Evolutionary conservation across 257 asterid species (phyloP), one percentile per base, ranked within the genome.

Genomic region (Prunella vulgaris): DNA sequence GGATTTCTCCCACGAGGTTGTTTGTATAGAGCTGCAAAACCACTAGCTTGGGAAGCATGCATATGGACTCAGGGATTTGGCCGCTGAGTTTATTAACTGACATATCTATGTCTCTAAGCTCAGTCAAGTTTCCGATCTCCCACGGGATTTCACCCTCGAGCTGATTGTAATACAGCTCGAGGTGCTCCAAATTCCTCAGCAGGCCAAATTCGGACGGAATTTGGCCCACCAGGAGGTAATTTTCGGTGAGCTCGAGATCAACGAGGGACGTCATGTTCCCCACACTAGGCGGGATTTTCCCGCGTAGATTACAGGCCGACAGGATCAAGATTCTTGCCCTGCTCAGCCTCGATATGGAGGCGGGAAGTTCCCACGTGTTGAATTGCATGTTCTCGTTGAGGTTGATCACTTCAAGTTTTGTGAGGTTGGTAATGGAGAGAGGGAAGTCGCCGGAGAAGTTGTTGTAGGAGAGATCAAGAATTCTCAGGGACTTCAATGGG

Each of bases 161-260:
- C 64, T 58, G 63, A 66, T 93, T 93, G 72, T 89, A 90, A 21
- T 89, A 93, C 21, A 93, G 96, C 85, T 93, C 99, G 49, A 93
- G 91, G 79, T 70, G 83, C 74, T 62, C 53, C 78, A 93, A 66
- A 32, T 89, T 90, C 44, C 60, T 71, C 35, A 93, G 73, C 64
- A 9, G 33, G 21, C 96, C 95, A 4, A 93, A 54, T 56, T 89
- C 96, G 0, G n/a, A 70, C 0, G 97, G 99, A n/a, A 93, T 42
- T 21, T 40, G 69, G 2, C 99, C 99, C 0, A 14, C 56, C 17
- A 93, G 68, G 40, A 93, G 68, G 40, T 64, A 74, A 61, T 93
- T 93, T 0, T 95, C 97, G 21, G 91, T 77, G 54, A 93, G 60
- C 75, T 93, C 97, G 33, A 93, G 95, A 80, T 89, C 96, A 21